Evolutionary conservation across 495 filamentous ascomycete genomes (phyloP).

Genomic region (Penicillium cataractarum): DNA sequence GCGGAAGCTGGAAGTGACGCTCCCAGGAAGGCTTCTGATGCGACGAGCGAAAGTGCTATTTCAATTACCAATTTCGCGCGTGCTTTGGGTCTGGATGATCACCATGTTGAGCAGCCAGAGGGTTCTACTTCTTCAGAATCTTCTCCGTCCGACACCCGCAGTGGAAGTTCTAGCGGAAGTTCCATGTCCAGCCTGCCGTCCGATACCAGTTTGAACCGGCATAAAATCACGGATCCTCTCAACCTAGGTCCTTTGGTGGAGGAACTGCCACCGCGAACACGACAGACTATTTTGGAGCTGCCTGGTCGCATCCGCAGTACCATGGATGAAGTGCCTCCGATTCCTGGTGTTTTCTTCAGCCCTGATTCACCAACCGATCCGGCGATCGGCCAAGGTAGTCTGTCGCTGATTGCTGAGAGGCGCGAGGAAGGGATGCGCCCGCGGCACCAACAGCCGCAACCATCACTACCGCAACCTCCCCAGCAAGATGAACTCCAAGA

Average conservation of each 20-base stretch:
- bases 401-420: conserved; percentile 45
- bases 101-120: conserved; percentile 51
- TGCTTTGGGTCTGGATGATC: conserved; percentile 43
- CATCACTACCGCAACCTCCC: neutral
- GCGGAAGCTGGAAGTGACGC: conserved; percentile 17
- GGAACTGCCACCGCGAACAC: conserved; percentile 32
- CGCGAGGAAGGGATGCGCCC: conserved; percentile 2
- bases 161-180: conserved; percentile 74
- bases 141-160: conserved; percentile 62
- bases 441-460: neutral
- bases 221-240: conserved; percentile 37
- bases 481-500: conserved; percentile 21
- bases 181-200: conserved; percentile 66
- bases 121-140: conserved; percentile 76
- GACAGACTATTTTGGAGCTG: conserved; percentile 26
- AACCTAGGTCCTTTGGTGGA: conserved; percentile 43
- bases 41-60: conserved; percentile 35
- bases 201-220: conserved; percentile 38
- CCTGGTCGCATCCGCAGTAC: conserved; percentile 27
- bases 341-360: conserved; percentile 37
- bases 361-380: conserved; percentile 67
- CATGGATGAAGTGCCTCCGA: conserved; percentile 38
- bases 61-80: conserved; percentile 47
- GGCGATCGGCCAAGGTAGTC: conserved; percentile 47
- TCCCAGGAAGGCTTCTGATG: conserved; percentile 36